phyloP scores from a whole-genome alignment of 345 rosid genomes.

The Populus tremula region DNA sequence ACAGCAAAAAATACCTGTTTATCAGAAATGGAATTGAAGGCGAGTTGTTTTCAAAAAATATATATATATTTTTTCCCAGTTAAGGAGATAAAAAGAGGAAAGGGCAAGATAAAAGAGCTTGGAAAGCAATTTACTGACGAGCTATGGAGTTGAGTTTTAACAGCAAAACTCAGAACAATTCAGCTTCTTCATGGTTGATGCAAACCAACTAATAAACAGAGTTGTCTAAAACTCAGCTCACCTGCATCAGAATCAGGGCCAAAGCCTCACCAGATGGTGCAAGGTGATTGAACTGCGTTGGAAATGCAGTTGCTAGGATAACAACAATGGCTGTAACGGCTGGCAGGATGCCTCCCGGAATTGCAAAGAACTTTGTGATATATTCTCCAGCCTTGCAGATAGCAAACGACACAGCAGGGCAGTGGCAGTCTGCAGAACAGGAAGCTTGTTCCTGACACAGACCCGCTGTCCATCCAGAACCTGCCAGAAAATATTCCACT shows the following conservation, averaged over 20 bases:
- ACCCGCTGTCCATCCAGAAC: slow-evolving; percentile 30
- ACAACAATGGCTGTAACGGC: slow-evolving; percentile 75
- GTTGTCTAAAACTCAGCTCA: slow-evolving; percentile 24
- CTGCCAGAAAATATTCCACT: slow-evolving; percentile 29
- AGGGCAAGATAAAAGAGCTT: too few relatives aligned
- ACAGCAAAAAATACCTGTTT: slow-evolving; percentile 80
- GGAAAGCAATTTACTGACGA: too few relatives aligned
- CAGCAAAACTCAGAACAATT: neutral
- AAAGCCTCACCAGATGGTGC: slow-evolving; percentile 89
- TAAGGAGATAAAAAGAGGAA: neutral
- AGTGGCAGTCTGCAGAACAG: slow-evolving; percentile 56
- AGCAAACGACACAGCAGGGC: slow-evolving; percentile 69
- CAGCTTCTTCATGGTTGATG: slow-evolving; percentile 11
- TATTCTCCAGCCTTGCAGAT: slow-evolving; percentile 70
- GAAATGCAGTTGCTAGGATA: slow-evolving; percentile 65
- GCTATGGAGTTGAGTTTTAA: neutral
- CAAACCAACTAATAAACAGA: neutral
- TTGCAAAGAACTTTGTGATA: slow-evolving; percentile 49
- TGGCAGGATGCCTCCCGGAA: slow-evolving; percentile 52
- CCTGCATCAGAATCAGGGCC: slow-evolving; percentile 94
- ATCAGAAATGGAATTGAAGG: neutral
- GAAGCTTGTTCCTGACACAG: slow-evolving; percentile 49
- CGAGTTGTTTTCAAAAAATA: neutral
- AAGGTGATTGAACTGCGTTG: slow-evolving; percentile 61
- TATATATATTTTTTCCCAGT: neutral